These are phyloP conservation scores for Iberis pinnata DNA, from an alignment of 345 rosid species.

Conservation along the genomic window DNA sequence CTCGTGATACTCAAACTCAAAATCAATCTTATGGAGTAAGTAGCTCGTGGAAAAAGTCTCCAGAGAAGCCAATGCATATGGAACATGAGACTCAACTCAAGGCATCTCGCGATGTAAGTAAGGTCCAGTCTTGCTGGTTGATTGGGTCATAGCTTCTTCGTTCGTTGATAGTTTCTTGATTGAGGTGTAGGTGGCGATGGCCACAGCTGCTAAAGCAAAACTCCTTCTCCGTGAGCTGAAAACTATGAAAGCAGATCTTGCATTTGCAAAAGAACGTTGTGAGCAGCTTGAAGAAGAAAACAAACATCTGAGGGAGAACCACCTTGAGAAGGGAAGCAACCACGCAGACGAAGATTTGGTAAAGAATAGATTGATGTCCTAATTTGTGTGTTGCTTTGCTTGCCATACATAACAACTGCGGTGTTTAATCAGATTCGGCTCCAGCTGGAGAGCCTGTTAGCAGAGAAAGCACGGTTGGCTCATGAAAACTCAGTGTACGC, in stretches of 20 bases:
- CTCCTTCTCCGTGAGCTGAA: conserved; percentile 89
- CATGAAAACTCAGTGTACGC: conserved; percentile 69
- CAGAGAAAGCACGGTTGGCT: conserved; percentile 86
- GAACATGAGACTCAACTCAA: conserved; percentile 78
- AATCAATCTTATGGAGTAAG: conserved; percentile 27
- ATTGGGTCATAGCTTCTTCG: background rate
- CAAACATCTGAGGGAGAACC: conserved; percentile 61
- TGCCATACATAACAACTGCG: no score
- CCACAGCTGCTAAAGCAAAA: conserved; percentile 95
- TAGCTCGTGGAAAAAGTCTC: conserved; percentile 40
- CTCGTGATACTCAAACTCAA: conserved; percentile 22
- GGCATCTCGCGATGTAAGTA: conserved; percentile 99
- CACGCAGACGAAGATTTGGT: conserved; percentile 92
- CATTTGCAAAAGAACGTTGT: conserved; percentile 73
- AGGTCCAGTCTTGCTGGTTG: conserved; percentile 30
- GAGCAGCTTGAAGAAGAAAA: conserved; percentile 92
- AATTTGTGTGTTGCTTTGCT: conserved; percentile 1
- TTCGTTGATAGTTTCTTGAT: conserved; percentile 7
- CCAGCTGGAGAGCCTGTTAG: conserved; percentile 81
- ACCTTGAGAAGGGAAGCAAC: conserved; percentile 57
- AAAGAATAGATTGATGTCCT: conserved; percentile 6
- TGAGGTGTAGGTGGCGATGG: conserved; percentile 82
- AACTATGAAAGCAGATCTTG: conserved; percentile 83
- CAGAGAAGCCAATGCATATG: conserved; percentile 31
- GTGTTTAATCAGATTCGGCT: conserved; percentile 63